A percentile compares a stretch with the other conserved stretches of the same genome.
These are phyloP conservation scores for Clonostachys sp. DNA, from an alignment of 2,329 filamentous ascomycete genomes.

Conservation along the genomic window DNA sequence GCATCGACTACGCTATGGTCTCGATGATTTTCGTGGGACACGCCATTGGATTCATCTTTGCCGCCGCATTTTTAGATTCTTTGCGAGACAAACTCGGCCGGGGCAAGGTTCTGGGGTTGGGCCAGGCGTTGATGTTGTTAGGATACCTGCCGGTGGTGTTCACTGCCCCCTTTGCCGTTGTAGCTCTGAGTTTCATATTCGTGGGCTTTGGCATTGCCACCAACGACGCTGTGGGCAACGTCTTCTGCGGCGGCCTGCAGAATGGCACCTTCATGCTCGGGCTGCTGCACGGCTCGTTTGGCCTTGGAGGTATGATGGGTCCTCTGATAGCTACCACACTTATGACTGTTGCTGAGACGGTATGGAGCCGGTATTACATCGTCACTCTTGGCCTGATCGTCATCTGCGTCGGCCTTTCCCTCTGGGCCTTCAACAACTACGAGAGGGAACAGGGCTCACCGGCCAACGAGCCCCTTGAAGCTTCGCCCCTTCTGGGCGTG, in stretches of 20 bases:
- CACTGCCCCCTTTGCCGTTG: conserved; percentile 64
- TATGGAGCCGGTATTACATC: conserved; percentile 72
- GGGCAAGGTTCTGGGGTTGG: conserved; percentile 56
- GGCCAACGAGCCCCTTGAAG: conserved; percentile 4
- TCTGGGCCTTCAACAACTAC: conserved; percentile 67
- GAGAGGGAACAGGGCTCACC: conserved; percentile 48
- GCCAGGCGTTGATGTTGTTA: conserved; percentile 49
- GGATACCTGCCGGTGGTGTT: conserved; percentile 63
- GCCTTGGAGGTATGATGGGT: conserved; percentile 59
- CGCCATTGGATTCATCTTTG: conserved; percentile 70
- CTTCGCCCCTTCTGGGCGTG: conserved; percentile 32
- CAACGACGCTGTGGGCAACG: conserved; percentile 53
- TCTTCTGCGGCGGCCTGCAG: conserved; percentile 51
- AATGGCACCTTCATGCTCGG: conserved; percentile 54
- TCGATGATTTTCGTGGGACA: conserved; percentile 80
- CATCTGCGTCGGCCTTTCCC: conserved; percentile 50
- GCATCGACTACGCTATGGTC: conserved; percentile 72
- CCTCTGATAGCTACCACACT: conserved; percentile 74
- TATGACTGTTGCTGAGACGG: conserved; percentile 49
- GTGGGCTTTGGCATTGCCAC: conserved; percentile 55
- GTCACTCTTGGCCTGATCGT: conserved; percentile 56
- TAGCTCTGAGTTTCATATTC: conserved; percentile 66
- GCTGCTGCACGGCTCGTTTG: conserved; percentile 62
- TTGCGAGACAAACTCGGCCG: conserved; percentile 61
- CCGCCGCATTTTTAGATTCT: conserved; percentile 64